Evolutionary conservation across 768 basidiomycete genomes (phyloP), one percentile per base, ranked within the genome.

Genomic region (Naganishia kalamii): DNA sequence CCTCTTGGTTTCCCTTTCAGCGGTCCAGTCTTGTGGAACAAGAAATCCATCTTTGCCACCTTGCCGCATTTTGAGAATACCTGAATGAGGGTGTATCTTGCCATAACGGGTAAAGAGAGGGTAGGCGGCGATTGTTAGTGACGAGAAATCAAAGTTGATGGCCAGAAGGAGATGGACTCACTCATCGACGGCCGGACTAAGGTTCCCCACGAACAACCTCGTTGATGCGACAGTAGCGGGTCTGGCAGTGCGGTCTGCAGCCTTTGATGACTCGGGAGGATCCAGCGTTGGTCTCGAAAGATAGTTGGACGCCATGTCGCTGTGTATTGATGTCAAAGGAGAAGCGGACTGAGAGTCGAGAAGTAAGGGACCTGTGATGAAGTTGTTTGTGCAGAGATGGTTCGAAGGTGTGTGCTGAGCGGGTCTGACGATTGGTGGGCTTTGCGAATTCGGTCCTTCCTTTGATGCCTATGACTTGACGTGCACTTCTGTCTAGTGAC

Each of bases 1-100:
- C 96, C 94, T 13, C 93, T 82, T 0, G 96, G 93, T 76, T 90
- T 96, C 19, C 96, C 96, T 75, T 87, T 92, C 72, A 87, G 79
- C 13, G 86, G 83, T 0, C 94, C 96, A 0, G 88, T 81, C 79
- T 94, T 97, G 82, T 99, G 93, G 74, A 97, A 97, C 68, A 97
- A 83, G 77, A 86, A 97, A 78, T 99, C 96, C 59, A 97, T 84
- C 70, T 92, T 90, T 23, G 90, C 84, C 66, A 98, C 84, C 78
- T 90, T 92, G 62, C 96, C 96, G 76, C 87, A 92, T 79, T 88
- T 92, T 33, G 88, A 84, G 79, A 96, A 96, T 37, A 93, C 78
- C 78, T 93, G 89, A 23, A 98, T 84, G 17, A 99, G 82, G 3
- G 90, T 82, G 78, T 91, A 90, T 77, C 92, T 94, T 73, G 54